A percentile compares a stretch with the other conserved stretches of the same genome.
Conservation (phyloP, 768 basidiomycete species). For the Suillus decipiens region DNA sequence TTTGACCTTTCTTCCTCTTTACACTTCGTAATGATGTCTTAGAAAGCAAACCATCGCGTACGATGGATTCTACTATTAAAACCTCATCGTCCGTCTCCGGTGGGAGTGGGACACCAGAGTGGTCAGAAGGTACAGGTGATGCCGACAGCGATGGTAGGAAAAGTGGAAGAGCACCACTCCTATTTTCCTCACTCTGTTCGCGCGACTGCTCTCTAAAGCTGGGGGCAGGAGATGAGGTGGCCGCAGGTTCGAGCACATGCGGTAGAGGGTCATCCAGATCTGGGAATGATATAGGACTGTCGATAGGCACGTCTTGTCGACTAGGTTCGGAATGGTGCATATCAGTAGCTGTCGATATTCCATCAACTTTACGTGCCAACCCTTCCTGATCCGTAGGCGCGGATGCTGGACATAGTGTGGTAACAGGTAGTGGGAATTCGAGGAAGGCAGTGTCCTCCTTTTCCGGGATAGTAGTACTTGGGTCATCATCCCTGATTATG, state of each 20-base stretch:
- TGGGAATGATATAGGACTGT: constrained; percentile 16
- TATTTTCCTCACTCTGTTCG: constrained; percentile 15
- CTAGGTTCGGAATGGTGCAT: constrained; percentile 2
- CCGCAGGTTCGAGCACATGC: constrained; percentile 7
- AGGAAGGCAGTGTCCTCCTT: not conserved
- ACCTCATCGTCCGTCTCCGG: constrained; percentile 24
- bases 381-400: constrained; percentile 1
- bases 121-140: constrained; percentile 28
- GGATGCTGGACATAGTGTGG: not conserved
- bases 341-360: constrained; percentile 25
- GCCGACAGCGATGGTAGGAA: constrained; percentile 50
- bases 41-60: constrained; percentile 8
- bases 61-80: constrained; percentile 14
- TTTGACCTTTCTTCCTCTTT: constrained; percentile 27
- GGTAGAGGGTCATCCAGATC: constrained; percentile 17
- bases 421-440: not conserved
- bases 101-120: constrained; percentile 14
- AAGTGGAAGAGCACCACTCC: constrained; percentile 38
- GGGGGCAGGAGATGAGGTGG: constrained; percentile 8
- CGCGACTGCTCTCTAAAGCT: constrained; percentile 14
- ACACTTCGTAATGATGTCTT: constrained; percentile 20
- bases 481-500: constrained; percentile 4
- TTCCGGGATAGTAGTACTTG: not conserved
- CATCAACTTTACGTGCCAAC: constrained; percentile 19
- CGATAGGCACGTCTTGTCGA: constrained; percentile 25